These are phyloP conservation scores for Blattamonas nauphoetae DNA, from an alignment of 78 protist genomes.

Conservation along the genomic window DNA sequence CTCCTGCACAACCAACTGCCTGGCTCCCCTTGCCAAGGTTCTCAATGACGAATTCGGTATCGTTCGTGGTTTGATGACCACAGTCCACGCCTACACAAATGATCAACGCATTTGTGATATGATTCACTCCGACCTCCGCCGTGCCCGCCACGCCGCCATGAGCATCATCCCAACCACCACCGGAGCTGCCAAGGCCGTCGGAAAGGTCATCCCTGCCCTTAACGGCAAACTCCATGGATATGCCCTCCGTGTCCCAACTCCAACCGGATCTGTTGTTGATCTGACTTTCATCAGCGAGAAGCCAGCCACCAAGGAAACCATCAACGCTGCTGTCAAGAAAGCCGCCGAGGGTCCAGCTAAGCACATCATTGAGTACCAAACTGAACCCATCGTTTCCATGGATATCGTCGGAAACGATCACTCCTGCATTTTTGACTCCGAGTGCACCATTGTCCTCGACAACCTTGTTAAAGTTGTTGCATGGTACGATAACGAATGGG, in stretches of 20 bases:
- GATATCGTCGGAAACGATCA: constrained; percentile 31
- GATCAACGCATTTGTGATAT: constrained; percentile 46
- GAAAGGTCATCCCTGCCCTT: constrained; percentile 35
- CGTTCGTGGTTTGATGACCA: constrained; percentile 80
- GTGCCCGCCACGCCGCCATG: constrained; percentile 47
- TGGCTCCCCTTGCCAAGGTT: constrained; percentile 93
- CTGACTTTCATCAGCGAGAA: constrained; percentile 36
- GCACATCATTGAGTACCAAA: constrained; percentile 24
- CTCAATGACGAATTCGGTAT: constrained; percentile 88
- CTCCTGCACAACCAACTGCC: constrained; percentile 99
- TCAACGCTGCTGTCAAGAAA: constrained; percentile 42
- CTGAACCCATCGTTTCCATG: constrained; percentile 23
- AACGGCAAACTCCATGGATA: constrained; percentile 57
- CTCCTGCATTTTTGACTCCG: constrained; percentile 43
- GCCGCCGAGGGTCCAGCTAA: constrained; percentile 18
- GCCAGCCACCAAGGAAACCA: constrained; percentile 34
- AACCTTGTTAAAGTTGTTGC: constrained; percentile 46
- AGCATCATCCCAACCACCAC: constrained; percentile 66
- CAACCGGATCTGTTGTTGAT: constrained; percentile 52
- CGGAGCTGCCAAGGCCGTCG: constrained; percentile 67
- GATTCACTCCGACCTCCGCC: constrained; percentile 41
- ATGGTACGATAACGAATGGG: constrained; percentile 60
- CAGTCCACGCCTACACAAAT: constrained; percentile 61
- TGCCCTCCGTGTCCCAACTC: constrained; percentile 60
- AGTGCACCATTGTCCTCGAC: constrained; percentile 28